These are phyloP conservation scores for Vitis cinerea DNA, from an alignment of 164 flowering plant species.

Conservation along the genomic window DNA sequence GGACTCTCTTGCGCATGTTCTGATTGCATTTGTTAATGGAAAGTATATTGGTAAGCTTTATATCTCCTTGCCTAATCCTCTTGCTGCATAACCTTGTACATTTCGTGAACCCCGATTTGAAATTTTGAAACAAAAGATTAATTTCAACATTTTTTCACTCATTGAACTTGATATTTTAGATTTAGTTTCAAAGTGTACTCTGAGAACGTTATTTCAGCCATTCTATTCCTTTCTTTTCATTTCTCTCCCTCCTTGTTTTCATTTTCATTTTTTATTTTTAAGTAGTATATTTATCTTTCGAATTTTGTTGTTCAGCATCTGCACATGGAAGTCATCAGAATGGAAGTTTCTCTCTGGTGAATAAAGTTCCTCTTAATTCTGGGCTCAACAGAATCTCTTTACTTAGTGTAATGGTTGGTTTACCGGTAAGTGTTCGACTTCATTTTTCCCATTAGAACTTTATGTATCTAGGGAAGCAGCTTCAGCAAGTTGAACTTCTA, in stretches of 20 bases:
- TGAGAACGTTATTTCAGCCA: too few relatives aligned
- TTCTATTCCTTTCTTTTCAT: background rate
- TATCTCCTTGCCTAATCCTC: background rate
- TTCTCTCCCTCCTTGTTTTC: background rate
- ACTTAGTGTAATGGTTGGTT: slow-evolving; percentile 81
- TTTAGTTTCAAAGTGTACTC: too few relatives aligned
- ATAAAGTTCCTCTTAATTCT: slow-evolving; percentile 25
- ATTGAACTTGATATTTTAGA: too few relatives aligned
- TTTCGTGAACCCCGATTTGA: too few relatives aligned
- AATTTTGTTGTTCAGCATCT: slow-evolving; percentile 39
- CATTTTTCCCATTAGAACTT: background rate
- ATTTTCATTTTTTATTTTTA: background rate
- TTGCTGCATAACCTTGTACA: too few relatives aligned
- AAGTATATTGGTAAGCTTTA: slow-evolving; percentile 31
- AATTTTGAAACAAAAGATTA: too few relatives aligned
- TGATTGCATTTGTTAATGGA: slow-evolving; percentile 71
- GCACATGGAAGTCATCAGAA: slow-evolving; percentile 52
- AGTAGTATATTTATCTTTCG: background rate
- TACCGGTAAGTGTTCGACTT: slow-evolving; percentile 54
- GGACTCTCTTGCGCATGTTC: slow-evolving; percentile 53
- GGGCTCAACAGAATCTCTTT: slow-evolving; percentile 68
- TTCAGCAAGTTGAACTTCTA: too few relatives aligned
- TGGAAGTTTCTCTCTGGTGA: slow-evolving; percentile 29
- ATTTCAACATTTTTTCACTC: too few relatives aligned
- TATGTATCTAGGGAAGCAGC: too few relatives aligned